Conservation (phyloP, 2,329 filamentous ascomycete species). For the Zarea fungicola region DNA sequence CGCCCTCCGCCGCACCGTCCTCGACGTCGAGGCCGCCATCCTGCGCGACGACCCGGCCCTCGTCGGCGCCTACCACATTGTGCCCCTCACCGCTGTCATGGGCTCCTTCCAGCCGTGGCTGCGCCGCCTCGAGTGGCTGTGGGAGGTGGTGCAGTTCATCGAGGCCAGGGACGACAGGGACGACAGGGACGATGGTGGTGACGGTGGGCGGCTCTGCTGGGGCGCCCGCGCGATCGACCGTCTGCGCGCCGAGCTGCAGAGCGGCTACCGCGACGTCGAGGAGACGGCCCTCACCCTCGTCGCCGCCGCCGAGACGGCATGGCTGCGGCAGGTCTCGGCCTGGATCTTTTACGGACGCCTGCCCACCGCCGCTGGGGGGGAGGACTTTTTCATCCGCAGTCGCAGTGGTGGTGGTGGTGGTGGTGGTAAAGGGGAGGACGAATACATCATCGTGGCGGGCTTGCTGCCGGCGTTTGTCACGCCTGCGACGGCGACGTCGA, state of each 20-base stretch:
- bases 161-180: constrained; percentile 34
- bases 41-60: constrained; percentile 69
- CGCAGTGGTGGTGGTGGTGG: too few species aligned
- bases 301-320: constrained; percentile 77
- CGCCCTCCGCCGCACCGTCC: constrained; percentile 74
- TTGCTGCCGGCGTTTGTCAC: constrained; percentile 78
- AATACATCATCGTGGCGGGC: constrained; percentile 53
- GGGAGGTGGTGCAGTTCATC: constrained; percentile 68
- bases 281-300: constrained; percentile 67
- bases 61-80: constrained; percentile 89
- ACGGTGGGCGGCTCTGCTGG: constrained; percentile 44
- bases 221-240: constrained; percentile 74
- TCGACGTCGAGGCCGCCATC: constrained; percentile 77
- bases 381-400: constrained; percentile 86
- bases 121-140: constrained; percentile 79
- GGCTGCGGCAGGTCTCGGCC: constrained; percentile 83
- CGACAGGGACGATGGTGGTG: too few species aligned
- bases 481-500: constrained; percentile 67
- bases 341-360: constrained; percentile 89
- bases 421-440: constrained; percentile 37
- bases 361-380: constrained; percentile 64
- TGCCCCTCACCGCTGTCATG: constrained; percentile 80
- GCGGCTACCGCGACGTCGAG: constrained; percentile 84
- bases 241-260: constrained; percentile 70
- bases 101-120: constrained; percentile 85